These are phyloP conservation scores for Parathielavia hyrcaniae DNA, from an alignment of 495 filamentous ascomycete species.

Conservation along the genomic window DNA sequence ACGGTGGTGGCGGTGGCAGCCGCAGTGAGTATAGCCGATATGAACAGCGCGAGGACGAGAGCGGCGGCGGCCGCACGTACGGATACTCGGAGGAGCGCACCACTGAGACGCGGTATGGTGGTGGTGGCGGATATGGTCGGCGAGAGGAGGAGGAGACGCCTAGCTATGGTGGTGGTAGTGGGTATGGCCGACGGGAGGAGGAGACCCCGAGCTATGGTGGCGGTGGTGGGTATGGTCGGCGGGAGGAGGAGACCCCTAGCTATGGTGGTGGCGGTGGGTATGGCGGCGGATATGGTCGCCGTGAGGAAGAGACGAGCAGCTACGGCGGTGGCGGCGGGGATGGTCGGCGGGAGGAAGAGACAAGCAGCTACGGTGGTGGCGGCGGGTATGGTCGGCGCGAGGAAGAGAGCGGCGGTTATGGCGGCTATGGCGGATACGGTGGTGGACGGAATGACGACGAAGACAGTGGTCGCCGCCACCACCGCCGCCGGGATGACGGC, in stretches of 20 bases:
- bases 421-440: conserved; percentile 3
- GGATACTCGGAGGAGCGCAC: not conserved
- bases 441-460: conserved; percentile 13
- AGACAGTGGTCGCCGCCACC: not conserved
- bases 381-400: conserved; percentile 23
- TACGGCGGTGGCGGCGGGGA: conserved; percentile 8
- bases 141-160: conserved; percentile 8
- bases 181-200: conserved; percentile 2
- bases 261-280: conserved; percentile 13
- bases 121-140: conserved; percentile 4
- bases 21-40: conserved; percentile 42
- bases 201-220: conserved; percentile 1
- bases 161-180: conserved; percentile 7
- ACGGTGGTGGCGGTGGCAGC: conserved; percentile 39
- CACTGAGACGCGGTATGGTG: not conserved
- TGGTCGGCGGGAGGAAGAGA: conserved; percentile 26
- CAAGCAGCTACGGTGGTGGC: conserved; percentile 16
- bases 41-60: conserved; percentile 31
- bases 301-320: conserved; percentile 20
- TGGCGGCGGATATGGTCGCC: not conserved
- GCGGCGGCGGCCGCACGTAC: conserved; percentile 8
- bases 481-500: conserved; percentile 4
- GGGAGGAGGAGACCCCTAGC: conserved; percentile 15
- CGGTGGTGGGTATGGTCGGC: conserved; percentile 10
- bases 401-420: conserved; percentile 16